Evolutionary conservation across 2,329 filamentous ascomycete species (phyloP), one percentile per base, ranked within the genome.

Genomic region (Penicillium palitans): DNA sequence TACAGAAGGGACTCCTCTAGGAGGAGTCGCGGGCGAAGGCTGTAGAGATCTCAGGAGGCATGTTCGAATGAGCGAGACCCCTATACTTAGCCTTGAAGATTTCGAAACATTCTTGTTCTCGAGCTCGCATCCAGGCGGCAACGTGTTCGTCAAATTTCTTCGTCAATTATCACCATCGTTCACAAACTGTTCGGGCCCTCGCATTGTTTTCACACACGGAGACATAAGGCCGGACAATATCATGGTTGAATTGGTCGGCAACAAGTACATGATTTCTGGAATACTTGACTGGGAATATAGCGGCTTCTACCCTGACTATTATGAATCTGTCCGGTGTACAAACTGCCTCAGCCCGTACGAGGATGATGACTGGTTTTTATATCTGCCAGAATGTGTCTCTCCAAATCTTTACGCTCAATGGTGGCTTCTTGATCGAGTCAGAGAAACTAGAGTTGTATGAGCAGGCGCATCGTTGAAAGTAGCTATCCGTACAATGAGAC

Each of bases 221-320:
- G 64, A 70, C 41, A 37, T 70, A 12, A 61, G 66, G 24, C 65
- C 63, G 44, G 68, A 67, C 21, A 70, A 70, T 61, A 66, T 71
- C 42, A 61, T 56, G 25, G 66, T 69, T 25, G 39, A 66, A 39
- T 19, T 49, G 29, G 47, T 35, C 27, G 48, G 59, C 47, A 56
- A 67, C 52, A 53, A 63, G 24, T 37, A 60, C 10, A 44, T 29
- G 4, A 6, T 52, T 54, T 63, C 64, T 59, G 65, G 67, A 15
- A 57, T 49, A 9, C 67, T 74, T 53, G 70, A 73, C 48, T 73
- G 69, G 70, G 70, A 72, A 37, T 51, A 70, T 42, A 66, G 67
- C 52, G 70, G 70, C 6, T 73, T 72, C 44, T 73, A 73, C 58
- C 69, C 70, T 2, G 57, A 58, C 12, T 69, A 70, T 37, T 65